Percentiles rank a stretch among this genome's conserved stretches.
These are phyloP conservation scores for Avena sativa DNA, from an alignment of 176 grass and related monocot species.

Conservation along the genomic window DNA sequence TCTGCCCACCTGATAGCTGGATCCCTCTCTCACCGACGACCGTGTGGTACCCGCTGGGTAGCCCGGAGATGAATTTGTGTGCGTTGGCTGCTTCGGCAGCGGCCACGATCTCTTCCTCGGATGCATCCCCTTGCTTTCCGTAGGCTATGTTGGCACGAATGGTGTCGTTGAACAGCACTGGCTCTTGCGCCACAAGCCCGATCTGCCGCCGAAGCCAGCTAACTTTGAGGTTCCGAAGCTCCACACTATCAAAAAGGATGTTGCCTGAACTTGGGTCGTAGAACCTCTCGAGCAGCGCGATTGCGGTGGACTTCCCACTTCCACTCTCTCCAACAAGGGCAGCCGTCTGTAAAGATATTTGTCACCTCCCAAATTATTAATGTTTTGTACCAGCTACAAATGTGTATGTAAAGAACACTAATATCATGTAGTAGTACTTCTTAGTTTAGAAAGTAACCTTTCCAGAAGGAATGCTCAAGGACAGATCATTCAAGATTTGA, in stretches of 20 bases:
- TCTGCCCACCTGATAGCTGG: conserved; percentile 61
- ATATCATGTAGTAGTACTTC: neutral
- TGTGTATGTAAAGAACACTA: neutral
- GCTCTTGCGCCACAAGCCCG: conserved; percentile 75
- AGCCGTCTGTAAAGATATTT: conserved; percentile 48
- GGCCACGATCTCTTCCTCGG: conserved; percentile 66
- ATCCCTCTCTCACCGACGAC: conserved; percentile 55
- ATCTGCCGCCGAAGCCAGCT: conserved; percentile 69
- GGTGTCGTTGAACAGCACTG: conserved; percentile 71
- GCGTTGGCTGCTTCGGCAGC: conserved; percentile 72
- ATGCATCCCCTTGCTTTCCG: conserved; percentile 66
- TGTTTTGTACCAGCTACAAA: too few relatives aligned
- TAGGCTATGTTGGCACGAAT: conserved; percentile 78
- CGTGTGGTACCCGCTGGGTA: conserved; percentile 55
- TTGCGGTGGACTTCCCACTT: conserved; percentile 73
- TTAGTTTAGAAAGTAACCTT: conserved; percentile 53
- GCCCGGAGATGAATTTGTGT: conserved; percentile 54
- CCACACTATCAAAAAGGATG: conserved; percentile 60
- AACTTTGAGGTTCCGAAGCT: conserved; percentile 54
- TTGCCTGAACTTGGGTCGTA: conserved; percentile 66
- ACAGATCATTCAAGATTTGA: conserved; percentile 61
- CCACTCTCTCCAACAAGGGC: conserved; percentile 89
- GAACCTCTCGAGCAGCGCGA: conserved; percentile 75
- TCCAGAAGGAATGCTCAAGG: conserved; percentile 44
- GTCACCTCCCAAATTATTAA: too few relatives aligned